Conservation (phyloP, 2,329 filamentous ascomycete genomes). For the Torrubiella hemipterigena region DNA sequence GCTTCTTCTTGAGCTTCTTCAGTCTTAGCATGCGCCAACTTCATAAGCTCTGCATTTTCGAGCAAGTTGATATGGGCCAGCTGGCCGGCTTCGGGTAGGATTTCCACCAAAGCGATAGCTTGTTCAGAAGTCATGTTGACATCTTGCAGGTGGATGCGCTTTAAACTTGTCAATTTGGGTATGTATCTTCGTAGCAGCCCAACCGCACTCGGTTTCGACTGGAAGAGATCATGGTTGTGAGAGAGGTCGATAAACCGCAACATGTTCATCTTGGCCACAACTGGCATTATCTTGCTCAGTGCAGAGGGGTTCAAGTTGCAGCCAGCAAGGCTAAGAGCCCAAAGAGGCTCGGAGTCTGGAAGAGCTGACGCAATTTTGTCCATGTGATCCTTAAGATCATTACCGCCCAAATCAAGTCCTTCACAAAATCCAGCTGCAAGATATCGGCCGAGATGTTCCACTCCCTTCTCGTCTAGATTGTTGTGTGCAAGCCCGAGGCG, state of each 20-base stretch:
- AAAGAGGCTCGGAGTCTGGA: constrained; percentile 47
- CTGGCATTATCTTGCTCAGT: constrained; percentile 64
- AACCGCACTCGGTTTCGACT: constrained; percentile 59
- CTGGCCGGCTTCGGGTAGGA: constrained; percentile 69
- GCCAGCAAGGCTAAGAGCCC: constrained; percentile 75
- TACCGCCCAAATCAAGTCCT: constrained; percentile 80
- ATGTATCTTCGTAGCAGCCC: constrained; percentile 65
- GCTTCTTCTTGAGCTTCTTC: constrained; percentile 81
- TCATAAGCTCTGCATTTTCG: constrained; percentile 63
- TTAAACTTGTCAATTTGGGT: constrained; percentile 64
- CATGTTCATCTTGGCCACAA: constrained; percentile 54
- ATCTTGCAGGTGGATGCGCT: constrained; percentile 76
- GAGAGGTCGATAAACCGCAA: constrained; percentile 88
- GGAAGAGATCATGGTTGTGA: constrained; percentile 75
- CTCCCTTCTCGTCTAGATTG: constrained; percentile 57
- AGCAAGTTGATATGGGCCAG: constrained; percentile 81
- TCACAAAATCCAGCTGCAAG: constrained; percentile 67
- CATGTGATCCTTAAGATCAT: constrained; percentile 51
- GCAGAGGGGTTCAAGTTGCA: constrained; percentile 68
- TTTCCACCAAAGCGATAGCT: constrained; percentile 80
- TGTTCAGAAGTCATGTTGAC: constrained; percentile 78
- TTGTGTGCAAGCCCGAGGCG: constrained; percentile 79
- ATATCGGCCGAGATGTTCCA: constrained; percentile 67
- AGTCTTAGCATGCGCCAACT: constrained; percentile 62
- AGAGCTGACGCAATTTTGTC: constrained; percentile 40